These are phyloP conservation scores for Talaromyces sp. DNA, from an alignment of 2,329 filamentous ascomycete species.

Conservation along the genomic window DNA sequence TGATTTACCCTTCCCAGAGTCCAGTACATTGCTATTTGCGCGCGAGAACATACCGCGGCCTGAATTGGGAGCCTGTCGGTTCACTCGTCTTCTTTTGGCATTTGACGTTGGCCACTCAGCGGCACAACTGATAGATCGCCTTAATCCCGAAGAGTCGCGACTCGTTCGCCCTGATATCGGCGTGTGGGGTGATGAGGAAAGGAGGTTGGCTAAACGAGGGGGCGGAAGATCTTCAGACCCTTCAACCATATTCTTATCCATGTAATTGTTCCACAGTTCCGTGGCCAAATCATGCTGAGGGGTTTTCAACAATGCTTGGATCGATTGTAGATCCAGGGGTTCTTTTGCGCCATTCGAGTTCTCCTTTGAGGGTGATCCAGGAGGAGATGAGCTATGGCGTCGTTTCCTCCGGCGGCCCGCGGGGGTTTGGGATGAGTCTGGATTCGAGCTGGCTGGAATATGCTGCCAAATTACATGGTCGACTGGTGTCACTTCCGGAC, in stretches of 20 bases:
- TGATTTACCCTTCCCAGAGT: conserved; percentile 43
- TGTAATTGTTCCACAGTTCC: conserved; percentile 77
- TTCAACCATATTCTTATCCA: conserved; percentile 54
- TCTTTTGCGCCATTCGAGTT: conserved; percentile 43
- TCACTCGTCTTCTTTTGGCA: conserved; percentile 65
- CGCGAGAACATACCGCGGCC: conserved; percentile 51
- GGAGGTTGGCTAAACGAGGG: conserved; percentile 64
- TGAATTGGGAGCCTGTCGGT: conserved; percentile 50
- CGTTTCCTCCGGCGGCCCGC: conserved; percentile 61
- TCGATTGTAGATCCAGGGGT: conserved; percentile 60
- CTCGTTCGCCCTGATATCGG: conserved; percentile 50
- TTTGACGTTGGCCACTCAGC: conserved; percentile 66
- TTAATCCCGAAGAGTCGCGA: conserved; percentile 54
- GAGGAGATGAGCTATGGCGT: conserved; percentile 72
- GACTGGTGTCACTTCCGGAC: conserved; percentile 58
- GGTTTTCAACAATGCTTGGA: conserved; percentile 64
- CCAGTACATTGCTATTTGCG: conserved; percentile 43
- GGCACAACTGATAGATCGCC: conserved; percentile 70
- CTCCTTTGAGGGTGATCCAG: conserved; percentile 63
- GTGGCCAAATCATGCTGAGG: conserved; percentile 72
- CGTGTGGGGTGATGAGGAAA: conserved; percentile 72
- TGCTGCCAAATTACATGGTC: conserved; percentile 65
- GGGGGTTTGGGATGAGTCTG: conserved; percentile 51
- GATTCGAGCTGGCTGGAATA: conserved; percentile 45
- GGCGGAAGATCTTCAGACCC: conserved; percentile 53